Conservation (phyloP, 1,284 basidiomycete genomes). For the Ganoderma resinaceum region DNA sequence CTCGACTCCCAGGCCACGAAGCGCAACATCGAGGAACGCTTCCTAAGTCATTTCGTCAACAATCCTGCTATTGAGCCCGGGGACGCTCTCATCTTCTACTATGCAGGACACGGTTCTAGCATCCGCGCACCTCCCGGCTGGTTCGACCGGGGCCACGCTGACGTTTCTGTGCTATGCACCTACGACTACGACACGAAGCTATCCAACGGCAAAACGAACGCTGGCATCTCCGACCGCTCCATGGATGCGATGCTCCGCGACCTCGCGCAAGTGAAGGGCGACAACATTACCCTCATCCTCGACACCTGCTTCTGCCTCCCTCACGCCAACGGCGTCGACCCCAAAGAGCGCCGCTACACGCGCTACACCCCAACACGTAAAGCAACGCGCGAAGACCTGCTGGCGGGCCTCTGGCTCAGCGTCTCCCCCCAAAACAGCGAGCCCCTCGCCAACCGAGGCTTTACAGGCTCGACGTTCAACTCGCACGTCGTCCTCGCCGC, state of each 20-base stretch:
- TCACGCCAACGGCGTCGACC: conserved; percentile 42
- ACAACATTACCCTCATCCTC: conserved; percentile 71
- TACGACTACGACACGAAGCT: conserved; percentile 64
- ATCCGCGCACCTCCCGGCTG: conserved; percentile 61
- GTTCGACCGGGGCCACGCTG: conserved; percentile 50
- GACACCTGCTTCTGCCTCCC: conserved; percentile 67
- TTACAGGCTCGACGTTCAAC: conserved; percentile 49
- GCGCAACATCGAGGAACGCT: conserved; percentile 60
- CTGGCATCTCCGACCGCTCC: conserved; percentile 70
- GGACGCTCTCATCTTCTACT: conserved; percentile 71
- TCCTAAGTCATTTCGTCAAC: conserved; percentile 64
- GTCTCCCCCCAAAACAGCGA: conserved; percentile 45
- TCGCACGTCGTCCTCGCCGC: conserved; percentile 64
- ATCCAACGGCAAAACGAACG: conserved; percentile 41
- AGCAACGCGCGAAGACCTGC: conserved; percentile 57
- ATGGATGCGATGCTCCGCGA: conserved; percentile 63
- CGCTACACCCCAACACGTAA: conserved; percentile 64
- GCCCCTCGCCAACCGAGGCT: conserved; percentile 46
- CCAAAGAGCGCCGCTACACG: conserved; percentile 51
- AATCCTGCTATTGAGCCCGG: conserved; percentile 63
- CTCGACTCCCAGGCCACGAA: conserved; percentile 66
- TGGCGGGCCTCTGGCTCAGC: conserved; percentile 57
- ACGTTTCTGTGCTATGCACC: conserved; percentile 66
- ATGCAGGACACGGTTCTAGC: conserved; percentile 70
- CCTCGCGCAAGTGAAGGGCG: conserved; percentile 60